Base-by-base conservation (phyloP, 2,329 filamentous ascomycete species). In the Fusarium scirpi region DNA sequence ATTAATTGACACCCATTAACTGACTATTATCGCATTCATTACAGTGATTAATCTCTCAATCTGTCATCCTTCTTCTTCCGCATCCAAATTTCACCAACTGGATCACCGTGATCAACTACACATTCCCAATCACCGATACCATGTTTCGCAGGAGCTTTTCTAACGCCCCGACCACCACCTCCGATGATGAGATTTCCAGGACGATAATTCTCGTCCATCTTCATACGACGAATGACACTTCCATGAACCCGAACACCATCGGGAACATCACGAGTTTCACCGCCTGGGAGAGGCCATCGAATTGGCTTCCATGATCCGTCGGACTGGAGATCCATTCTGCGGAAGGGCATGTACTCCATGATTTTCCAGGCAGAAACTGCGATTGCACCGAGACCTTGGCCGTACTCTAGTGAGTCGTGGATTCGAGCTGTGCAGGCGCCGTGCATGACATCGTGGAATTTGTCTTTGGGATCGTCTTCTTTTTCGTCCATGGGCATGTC, bases 281-380 rank as follows among this genome's bases (percentile, higher is more conserved):
- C 93, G 30, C 90, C 87, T 0, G 93, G 93, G 5, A 95, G 81
- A 0, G 93, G 93, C 91, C 92, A 95, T 11, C 89, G 85, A 70
- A 96, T 95, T 0, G 92, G 90, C 78, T 89, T 90, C 93, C 93
- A 96, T 0, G 88, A 89, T 0, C 92, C 92, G 67, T 94, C 91
- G 0, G 82, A 64, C 66, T 89, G 89, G 10, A 95, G 81, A 72
- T 95, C 93, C 91, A 96, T 94, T 25, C 93, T 85, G 2, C 91
- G 86, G 80, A 95, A 94, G 0, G 93, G 93, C 25, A 95, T 82
- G 77, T 91, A 94, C 75, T 95, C 93, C 92, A 95, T 93, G 24
- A 93, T 77, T 38, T 89, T 91, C 92, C 92, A 95, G 4, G 85
- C 86, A 0, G 91, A 71, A 0, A 93, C 91, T 0, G 89, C 87